A percentile compares a stretch with the other conserved stretches of the same genome.
Evolutionary conservation across 805 yeast species (phyloP).

Genomic region (Groenewaldozyma salmanticensis): DNA sequence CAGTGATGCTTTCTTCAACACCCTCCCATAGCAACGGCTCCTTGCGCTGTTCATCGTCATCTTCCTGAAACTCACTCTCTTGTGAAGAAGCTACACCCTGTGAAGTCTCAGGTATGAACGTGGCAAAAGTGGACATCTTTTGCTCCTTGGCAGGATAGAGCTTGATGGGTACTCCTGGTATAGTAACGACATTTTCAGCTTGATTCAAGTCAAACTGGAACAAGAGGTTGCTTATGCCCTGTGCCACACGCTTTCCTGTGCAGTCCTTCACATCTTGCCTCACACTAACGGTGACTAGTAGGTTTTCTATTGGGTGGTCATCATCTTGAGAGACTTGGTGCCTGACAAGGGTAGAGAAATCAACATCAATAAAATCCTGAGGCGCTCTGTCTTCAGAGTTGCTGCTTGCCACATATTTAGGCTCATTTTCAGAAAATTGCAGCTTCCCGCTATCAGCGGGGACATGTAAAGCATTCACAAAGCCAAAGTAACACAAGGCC

Average conservation of each 20-base stretch:
- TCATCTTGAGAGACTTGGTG: neutral
- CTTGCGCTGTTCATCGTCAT: slow-evolving; percentile 11
- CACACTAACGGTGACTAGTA: neutral
- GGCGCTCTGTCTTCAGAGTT: too few species aligned
- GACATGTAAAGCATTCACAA: too few species aligned
- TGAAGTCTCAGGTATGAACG: slow-evolving; percentile 10
- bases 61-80: slow-evolving; percentile 3
- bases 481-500: too few species aligned
- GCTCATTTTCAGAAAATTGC: too few species aligned
- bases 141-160: slow-evolving; percentile 8
- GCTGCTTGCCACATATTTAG: too few species aligned
- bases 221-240: slow-evolving; percentile 7
- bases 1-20: slow-evolving; percentile 3
- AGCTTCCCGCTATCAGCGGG: too few species aligned
- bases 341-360: neutral
- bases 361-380: neutral
- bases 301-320: slow-evolving; percentile 1
- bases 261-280: slow-evolving; percentile 1
- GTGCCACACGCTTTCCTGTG: slow-evolving; percentile 2
- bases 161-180: slow-evolving; percentile 15
- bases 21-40: slow-evolving; percentile 12
- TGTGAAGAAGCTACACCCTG: slow-evolving; percentile 8
- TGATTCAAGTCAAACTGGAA: slow-evolving; percentile 10
- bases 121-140: slow-evolving; percentile 11
- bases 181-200: slow-evolving; percentile 6